Percentiles rank a stretch among this genome's conserved stretches.
phyloP scores from a whole-genome alignment of 169 alveolate species.

The Cryptosporidium canis region DNA sequence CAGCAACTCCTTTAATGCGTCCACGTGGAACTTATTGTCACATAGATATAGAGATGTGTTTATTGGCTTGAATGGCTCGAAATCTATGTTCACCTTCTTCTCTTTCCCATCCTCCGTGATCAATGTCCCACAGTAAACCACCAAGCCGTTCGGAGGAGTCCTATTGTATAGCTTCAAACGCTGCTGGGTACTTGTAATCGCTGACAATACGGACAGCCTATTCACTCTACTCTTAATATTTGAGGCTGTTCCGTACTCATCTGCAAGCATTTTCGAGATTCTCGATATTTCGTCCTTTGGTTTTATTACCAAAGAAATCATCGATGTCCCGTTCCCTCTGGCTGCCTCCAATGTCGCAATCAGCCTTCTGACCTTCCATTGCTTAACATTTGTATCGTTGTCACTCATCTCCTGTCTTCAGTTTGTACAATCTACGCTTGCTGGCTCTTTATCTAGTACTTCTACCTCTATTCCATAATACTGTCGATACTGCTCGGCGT shows the following conservation, averaged over 20 bases:
- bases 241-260: slow-evolving; percentile 96
- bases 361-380: slow-evolving; percentile 92
- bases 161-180: slow-evolving; percentile 94
- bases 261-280: slow-evolving; percentile 92
- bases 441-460: not conserved
- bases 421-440: not conserved
- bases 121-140: slow-evolving; percentile 96
- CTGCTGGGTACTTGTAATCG: slow-evolving; percentile 97
- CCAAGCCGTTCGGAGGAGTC: slow-evolving; percentile 98
- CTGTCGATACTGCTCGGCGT: not conserved
- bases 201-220: slow-evolving; percentile 96
- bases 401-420: slow-evolving; percentile 75
- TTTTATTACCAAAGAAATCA: slow-evolving; percentile 95
- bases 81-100: slow-evolving; percentile 91
- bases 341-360: slow-evolving; percentile 90
- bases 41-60: slow-evolving; percentile 96
- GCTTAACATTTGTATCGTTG: slow-evolving; percentile 88
- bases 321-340: slow-evolving; percentile 96
- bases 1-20: slow-evolving; percentile 80
- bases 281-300: slow-evolving; percentile 96
- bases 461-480: not conserved
- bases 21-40: slow-evolving; percentile 96
- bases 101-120: slow-evolving; percentile 93
- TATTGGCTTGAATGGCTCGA: slow-evolving; percentile 98
- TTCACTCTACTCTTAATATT: slow-evolving; percentile 96